phyloP scores from a whole-genome alignment of 2,329 filamentous ascomycete genomes.

The Pseudonectria foliicola region DNA sequence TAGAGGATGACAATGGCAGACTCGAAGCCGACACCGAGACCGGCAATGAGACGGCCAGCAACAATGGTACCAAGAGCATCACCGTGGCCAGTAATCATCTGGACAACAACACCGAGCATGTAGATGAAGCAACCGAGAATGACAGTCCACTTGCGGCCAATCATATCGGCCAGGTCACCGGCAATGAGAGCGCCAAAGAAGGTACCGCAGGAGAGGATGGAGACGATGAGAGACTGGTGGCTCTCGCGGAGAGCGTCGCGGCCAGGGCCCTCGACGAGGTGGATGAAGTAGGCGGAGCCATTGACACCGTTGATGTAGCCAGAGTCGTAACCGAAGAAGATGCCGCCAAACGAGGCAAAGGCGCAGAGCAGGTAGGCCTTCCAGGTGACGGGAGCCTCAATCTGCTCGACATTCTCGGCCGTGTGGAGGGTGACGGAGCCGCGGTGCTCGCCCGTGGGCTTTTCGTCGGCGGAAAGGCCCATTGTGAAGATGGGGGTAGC shows the following conservation, averaged over 20 bases:
- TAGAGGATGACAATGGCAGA: constrained; percentile 77
- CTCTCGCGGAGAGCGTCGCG: constrained; percentile 29
- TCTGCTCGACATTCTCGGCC: constrained; percentile 47
- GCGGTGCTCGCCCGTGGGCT: constrained; percentile 14
- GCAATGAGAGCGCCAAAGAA: constrained; percentile 74
- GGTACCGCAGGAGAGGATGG: constrained; percentile 69
- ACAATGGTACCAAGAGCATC: constrained; percentile 56
- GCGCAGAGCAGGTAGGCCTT: constrained; percentile 64
- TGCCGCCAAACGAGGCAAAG: constrained; percentile 64
- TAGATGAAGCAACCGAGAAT: constrained; percentile 67
- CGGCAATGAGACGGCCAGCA: constrained; percentile 66
- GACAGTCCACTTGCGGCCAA: constrained; percentile 67
- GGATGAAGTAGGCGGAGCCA: constrained; percentile 44
- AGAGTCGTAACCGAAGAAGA: constrained; percentile 75
- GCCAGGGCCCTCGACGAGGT: constrained; percentile 39
- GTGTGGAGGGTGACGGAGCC: constrained; percentile 29
- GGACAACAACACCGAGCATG: constrained; percentile 58
- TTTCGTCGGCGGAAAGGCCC: constrained; percentile 17
- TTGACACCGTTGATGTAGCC: constrained; percentile 66
- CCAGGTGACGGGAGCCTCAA: constrained; percentile 62
- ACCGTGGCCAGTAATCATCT: constrained; percentile 46
- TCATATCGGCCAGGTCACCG: constrained; percentile 68
- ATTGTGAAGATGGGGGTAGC: constrained; percentile 11
- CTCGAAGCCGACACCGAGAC: constrained; percentile 73
- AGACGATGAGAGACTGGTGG: constrained; percentile 55